Evolutionary conservation across 306 rosid species (phyloP), one percentile per base, ranked within the genome.

Genomic region (Trifolium subterraneum): DNA sequence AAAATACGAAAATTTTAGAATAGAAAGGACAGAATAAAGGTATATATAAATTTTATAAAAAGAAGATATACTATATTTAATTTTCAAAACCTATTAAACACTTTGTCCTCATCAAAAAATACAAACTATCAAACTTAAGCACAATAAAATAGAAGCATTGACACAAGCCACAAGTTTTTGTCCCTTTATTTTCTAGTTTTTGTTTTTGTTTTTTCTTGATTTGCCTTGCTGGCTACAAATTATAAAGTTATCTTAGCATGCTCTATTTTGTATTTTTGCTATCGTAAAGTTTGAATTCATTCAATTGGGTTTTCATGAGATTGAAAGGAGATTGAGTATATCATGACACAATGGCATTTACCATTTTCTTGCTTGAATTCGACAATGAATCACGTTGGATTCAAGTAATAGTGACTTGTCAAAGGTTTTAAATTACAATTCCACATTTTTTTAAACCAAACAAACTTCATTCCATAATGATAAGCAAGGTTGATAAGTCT

Each of bases 11-110:
- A 70, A 19, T 0, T 64, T 27, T 50, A 47, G 13, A 10, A 18
- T 41, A 42, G 41, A 45, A 73, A 78, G 16, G 83, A 74, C 76
- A 73, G 0, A 58, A 79, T 33, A 31, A 44, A 72, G 35, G 39
- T 29, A 36, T 60, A 20, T 14, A 15, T 61, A 63, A 10, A 29
- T 19, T 36, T 36, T n/a, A 50, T 16, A 63, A 68, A 68, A 27
- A 51, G 50, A 45, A 11, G 9, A 10, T 12, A 65, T 41, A 25
- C 22, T 56, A 44, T 27, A 18, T 55, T 67, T 25, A 54, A 50
- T 18, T 14, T 20, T 45, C 7, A 23, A 50, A 27, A 50, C 47
- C 9, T 2, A 68, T 31, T 45, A 18, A 14, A 55, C 13, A 23
- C 12, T 29, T 65, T 77, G 44, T 50, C 76, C 22, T 22, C 19